phyloP scores from a whole-genome alignment of 108 stramenopile genomes.

The Asterionellopsis glacialis region DNA sequence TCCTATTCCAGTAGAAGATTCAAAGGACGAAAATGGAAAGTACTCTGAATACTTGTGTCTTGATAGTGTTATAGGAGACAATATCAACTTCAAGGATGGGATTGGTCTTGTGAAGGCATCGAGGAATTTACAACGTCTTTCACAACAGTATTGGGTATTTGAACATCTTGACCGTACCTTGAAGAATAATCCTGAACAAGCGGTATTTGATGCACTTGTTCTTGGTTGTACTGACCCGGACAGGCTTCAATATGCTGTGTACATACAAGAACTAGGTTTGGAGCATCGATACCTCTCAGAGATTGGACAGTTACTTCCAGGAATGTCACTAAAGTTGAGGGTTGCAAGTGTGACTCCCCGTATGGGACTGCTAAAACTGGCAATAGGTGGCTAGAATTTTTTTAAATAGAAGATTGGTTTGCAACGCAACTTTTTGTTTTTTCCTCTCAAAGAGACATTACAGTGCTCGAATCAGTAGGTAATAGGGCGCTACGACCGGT shows the following conservation, averaged over 20 bases:
- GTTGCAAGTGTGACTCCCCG: constrained; percentile 50
- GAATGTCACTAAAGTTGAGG: constrained; percentile 42
- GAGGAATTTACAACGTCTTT: constrained; percentile 42
- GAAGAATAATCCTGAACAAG: constrained; percentile 22
- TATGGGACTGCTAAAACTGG: constrained; percentile 47
- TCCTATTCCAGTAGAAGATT: background rate
- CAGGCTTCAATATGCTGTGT: constrained; percentile 62
- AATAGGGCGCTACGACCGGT: too few relatives aligned
- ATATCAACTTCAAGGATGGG: constrained; percentile 60
- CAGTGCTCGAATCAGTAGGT: too few relatives aligned
- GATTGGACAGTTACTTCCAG: constrained; percentile 43
- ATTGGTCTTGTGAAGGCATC: constrained; percentile 47
- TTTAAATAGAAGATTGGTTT: too few relatives aligned
- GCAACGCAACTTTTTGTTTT: too few relatives aligned
- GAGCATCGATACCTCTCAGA: constrained; percentile 67
- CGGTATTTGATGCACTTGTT: constrained; percentile 48
- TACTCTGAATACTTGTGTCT: background rate
- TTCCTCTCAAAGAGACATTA: too few relatives aligned
- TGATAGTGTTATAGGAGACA: constrained; percentile 14
- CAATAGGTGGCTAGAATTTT: background rate
- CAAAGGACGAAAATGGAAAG: constrained; percentile 1
- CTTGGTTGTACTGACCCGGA: constrained; percentile 62
- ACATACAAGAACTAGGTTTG: constrained; percentile 65
- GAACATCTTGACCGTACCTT: constrained; percentile 61
- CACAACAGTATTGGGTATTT: constrained; percentile 72